Evolutionary conservation across 2,329 filamentous ascomycete species (phyloP), one percentile per base, ranked within the genome.

Genomic region (Alternaria sp.): DNA sequence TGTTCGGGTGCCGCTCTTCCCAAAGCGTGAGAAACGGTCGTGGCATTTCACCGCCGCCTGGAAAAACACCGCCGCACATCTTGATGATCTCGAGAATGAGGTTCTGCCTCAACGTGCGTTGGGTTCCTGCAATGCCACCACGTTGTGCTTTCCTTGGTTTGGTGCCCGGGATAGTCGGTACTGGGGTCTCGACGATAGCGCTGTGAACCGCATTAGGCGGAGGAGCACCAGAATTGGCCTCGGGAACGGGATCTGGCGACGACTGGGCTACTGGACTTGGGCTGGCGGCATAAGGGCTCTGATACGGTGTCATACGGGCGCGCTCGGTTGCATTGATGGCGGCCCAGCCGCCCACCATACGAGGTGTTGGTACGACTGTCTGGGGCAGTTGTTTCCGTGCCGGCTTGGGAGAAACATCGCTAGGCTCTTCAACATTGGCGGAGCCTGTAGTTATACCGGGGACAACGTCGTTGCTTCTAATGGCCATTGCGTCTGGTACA

Each of bases 81-180:
- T 85, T 79, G 12, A 89, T 70, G 43, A 89, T 84, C 25, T 87
- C 82, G 71, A 87, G 75, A 4, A 89, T 78, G 28, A 89, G 84
- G 17, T 82, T 83, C 25, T 69, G 69, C 25, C 71, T 68, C 17
- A 73, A 70, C 19, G 63, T 62, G 23, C 65, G 59, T 15, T 60
- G 66, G 30, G 70, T 73, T 6, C 69, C 67, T 47, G 21, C 61
- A 23, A 46, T 67, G 65, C 46, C 60, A 54, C 47, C 50, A 11
- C 25, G 25, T 25, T 61, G 62, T 13, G 53, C 44, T 47, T n/a
- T 52, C 30, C 57, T 62, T 17, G 58, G 43, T 36, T 66, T 67
- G 19, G 53, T 59, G 10, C 56, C 60, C 32, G 61, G 46, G 12
- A 59, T 26, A 40, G 44, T 59, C 23, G 59, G 59, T 11, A 50